phyloP scores from a whole-genome alignment of 225 moss, liverwort and hornwort species.

The Physcomitrellopsis africana region DNA sequence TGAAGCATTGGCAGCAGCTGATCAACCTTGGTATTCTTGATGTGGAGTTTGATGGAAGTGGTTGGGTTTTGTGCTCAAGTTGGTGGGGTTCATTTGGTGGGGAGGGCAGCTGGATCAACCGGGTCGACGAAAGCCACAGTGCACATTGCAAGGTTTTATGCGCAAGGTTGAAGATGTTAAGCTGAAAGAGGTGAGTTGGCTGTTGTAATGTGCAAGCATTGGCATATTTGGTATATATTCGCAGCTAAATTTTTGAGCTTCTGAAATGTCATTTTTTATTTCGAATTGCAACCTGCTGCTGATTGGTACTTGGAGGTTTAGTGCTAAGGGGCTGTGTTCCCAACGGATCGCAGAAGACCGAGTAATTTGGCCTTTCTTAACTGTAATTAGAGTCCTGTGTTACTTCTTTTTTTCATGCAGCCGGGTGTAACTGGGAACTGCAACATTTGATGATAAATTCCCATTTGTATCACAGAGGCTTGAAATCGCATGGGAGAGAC shows the following conservation, averaged over 20 bases:
- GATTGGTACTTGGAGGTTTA: neutral
- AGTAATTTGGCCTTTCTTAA: neutral
- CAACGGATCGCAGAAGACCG: neutral
- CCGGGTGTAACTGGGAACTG: neutral
- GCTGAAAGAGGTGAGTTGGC: slow-evolving; percentile 54
- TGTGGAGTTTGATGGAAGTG: neutral
- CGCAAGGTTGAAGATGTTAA: slow-evolving; percentile 59
- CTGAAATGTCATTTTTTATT: neutral
- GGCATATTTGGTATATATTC: neutral
- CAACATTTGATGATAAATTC: neutral
- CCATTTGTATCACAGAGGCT: slow-evolving; percentile 53
- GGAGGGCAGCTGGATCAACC: slow-evolving; percentile 87
- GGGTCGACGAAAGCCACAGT: slow-evolving; percentile 90
- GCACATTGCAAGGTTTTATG: slow-evolving; percentile 79
- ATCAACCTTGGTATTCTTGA: neutral
- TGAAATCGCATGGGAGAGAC: slow-evolving; percentile 85
- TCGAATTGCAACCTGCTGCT: neutral
- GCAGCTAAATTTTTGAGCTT: too few species aligned
- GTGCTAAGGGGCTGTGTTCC: neutral
- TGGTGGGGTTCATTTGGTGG: slow-evolving; percentile 19
- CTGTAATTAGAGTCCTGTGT: neutral
- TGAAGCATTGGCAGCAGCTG: neutral
- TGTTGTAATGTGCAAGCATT: neutral
- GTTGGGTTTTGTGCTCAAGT: neutral
- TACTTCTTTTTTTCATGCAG: neutral